Evolutionary conservation across 2,329 filamentous ascomycete species (phyloP).

Genomic region (Falciphora oryzae): DNA sequence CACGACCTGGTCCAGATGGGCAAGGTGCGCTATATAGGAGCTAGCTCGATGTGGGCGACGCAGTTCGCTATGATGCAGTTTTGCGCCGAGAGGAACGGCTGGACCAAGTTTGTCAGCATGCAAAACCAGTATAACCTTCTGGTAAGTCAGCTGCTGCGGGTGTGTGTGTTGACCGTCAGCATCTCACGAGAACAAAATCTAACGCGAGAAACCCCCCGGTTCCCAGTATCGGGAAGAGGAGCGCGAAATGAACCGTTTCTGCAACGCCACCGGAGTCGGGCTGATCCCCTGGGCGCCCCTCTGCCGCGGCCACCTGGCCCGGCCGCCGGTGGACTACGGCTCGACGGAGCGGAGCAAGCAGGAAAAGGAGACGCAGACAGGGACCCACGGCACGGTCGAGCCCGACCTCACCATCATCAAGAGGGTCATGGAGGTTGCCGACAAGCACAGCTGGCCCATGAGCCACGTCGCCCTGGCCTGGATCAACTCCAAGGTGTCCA

Average conservation of each 20-base stretch:
- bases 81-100: slow-evolving; percentile 42
- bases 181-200: background rate
- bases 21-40: slow-evolving; percentile 43
- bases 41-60: slow-evolving; percentile 36
- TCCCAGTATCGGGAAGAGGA: slow-evolving; percentile 48
- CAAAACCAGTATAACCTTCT: slow-evolving; percentile 46
- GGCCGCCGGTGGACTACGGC: slow-evolving; percentile 19
- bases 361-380: slow-evolving; percentile 11
- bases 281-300: slow-evolving; percentile 33
- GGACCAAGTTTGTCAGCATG: slow-evolving; percentile 51
- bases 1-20: slow-evolving; percentile 50
- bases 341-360: slow-evolving; percentile 11
- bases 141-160: background rate
- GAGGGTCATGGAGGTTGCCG: slow-evolving; percentile 16
- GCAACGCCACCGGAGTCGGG: slow-evolving; percentile 26
- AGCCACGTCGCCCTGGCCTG: slow-evolving; percentile 57
- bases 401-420: slow-evolving; percentile 19
- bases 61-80: slow-evolving; percentile 43
- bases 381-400: slow-evolving; percentile 18
- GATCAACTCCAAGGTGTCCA: slow-evolving; percentile 47
- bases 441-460: slow-evolving; percentile 16
- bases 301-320: slow-evolving; percentile 25
- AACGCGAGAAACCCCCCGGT: background rate
- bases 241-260: slow-evolving; percentile 31
- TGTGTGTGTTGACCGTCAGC: too few relatives aligned